phyloP scores from a whole-genome alignment of 495 filamentous ascomycete species.

The Podospora tetraspora region DNA sequence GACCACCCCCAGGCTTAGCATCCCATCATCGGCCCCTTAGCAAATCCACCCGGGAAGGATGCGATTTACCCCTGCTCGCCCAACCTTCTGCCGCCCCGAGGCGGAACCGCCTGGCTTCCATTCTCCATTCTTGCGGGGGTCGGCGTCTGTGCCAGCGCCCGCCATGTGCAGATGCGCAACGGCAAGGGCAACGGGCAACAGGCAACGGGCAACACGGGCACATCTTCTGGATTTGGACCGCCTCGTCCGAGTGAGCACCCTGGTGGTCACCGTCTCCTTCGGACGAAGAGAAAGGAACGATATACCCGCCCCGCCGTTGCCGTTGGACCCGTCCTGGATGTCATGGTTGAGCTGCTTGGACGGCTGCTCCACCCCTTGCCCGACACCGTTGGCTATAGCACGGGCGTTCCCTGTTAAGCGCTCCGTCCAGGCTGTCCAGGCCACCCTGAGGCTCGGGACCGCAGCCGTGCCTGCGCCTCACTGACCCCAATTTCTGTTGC shows the following conservation, averaged over 20 bases:
- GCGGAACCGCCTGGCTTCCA: background rate
- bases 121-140: background rate
- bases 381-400: background rate
- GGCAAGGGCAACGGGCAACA: background rate
- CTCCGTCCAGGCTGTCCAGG: constrained; percentile 13
- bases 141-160: background rate
- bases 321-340: background rate
- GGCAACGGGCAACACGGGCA: background rate
- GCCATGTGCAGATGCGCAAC: background rate
- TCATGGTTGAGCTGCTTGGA: background rate
- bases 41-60: background rate
- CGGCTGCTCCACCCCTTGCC: background rate
- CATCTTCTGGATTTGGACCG: background rate
- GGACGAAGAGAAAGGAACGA: background rate
- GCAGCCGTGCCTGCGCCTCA: constrained; percentile 27
- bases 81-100: background rate
- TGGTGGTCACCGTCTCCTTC: background rate
- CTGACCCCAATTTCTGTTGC: constrained; percentile 18
- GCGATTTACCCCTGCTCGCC: background rate
- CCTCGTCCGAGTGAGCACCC: background rate
- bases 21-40: background rate
- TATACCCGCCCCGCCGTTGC: background rate
- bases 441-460: constrained; percentile 18
- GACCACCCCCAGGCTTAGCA: background rate
- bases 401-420: constrained; percentile 14